These are phyloP conservation scores for Backusella luteola DNA, from an alignment of 192 early-diverging fungal genomes.

Conservation along the genomic window DNA sequence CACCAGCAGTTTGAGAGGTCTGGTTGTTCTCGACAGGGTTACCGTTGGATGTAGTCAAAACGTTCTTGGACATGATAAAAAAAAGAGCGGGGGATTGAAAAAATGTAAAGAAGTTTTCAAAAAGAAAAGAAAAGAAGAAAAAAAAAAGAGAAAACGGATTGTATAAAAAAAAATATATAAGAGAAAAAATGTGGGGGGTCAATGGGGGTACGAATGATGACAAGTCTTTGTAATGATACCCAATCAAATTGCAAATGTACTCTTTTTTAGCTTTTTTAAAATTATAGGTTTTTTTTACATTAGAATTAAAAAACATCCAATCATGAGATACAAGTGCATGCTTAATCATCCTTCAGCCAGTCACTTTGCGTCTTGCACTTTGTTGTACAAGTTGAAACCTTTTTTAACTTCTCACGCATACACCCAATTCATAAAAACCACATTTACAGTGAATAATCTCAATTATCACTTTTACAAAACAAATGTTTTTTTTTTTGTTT, in stretches of 20 bases:
- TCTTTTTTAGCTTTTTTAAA: constrained; percentile 6
- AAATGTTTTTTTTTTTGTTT: neutral
- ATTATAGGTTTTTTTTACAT: neutral
- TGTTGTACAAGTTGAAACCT: neutral
- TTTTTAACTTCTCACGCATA: constrained; percentile 4
- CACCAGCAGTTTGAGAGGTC: constrained; percentile 68
- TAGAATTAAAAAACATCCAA: neutral
- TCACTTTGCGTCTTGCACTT: neutral
- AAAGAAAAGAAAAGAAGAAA: neutral
- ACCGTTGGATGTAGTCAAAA: constrained; percentile 49
- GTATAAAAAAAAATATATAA: neutral
- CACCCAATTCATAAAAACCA: neutral
- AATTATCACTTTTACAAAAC: neutral
- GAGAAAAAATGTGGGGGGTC: neutral
- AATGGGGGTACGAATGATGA: neutral
- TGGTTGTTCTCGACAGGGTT: constrained; percentile 79
- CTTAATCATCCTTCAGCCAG: neutral
- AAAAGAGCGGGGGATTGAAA: neutral
- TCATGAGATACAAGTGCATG: neutral
- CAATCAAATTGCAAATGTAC: constrained; percentile 1
- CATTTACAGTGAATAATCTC: neutral
- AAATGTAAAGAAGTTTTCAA: neutral
- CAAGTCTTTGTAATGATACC: neutral
- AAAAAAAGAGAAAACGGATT: neutral
- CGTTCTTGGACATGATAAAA: constrained; percentile 5